Evolutionary conservation across 495 filamentous ascomycete species (phyloP), one percentile per base, ranked within the genome.

Genomic region (Hypoxylon subgilvum): DNA sequence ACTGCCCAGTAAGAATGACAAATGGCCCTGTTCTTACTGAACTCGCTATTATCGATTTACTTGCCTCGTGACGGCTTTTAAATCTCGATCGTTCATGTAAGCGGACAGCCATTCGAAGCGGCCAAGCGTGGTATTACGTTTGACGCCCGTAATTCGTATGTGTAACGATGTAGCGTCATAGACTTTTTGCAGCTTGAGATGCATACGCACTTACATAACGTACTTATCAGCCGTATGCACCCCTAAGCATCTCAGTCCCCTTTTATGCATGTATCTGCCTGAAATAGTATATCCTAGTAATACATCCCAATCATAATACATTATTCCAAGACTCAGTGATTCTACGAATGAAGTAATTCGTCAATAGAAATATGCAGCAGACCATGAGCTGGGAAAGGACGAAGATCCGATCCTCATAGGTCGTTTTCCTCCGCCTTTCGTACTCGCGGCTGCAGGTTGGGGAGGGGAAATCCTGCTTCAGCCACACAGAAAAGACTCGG

Each of bases 121-220:
- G 57, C 38, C 57, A 40, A 39, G 41, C 16, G 49, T 42, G 58
- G 58, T 45, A 61, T 61, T 61, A 61, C 58, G 58, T 61, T 51
- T 36, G 8, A 10, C n/a, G 19, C 38, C 46, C 40, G 51, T 55
- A 55, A 55, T 34, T 44, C 44, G 39, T 55, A 36, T 18, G 19
- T 25, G 23, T 45, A 32, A 18, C 7, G 21, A 27, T 22, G 10
- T 27, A 23, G 31, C 58, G 58, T 61, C 58, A 61, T 61, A 61
- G 58, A 61, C 38, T 49, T 41, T 31, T 41, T n/a, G 13, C 19
- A 30, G 14, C 19, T 21, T 12, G 14, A 31, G 38, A 27, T 17
- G 23, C 23, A 27, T 27, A 27, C 8, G 23, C 23, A n/a, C 31
- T 45, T 55, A 46, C 51, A 40, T 55, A 55, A 46, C 12, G 6